These are phyloP conservation scores for Coemansia sp. DNA, from an alignment of 192 early-diverging fungal species.

Conservation along the genomic window DNA sequence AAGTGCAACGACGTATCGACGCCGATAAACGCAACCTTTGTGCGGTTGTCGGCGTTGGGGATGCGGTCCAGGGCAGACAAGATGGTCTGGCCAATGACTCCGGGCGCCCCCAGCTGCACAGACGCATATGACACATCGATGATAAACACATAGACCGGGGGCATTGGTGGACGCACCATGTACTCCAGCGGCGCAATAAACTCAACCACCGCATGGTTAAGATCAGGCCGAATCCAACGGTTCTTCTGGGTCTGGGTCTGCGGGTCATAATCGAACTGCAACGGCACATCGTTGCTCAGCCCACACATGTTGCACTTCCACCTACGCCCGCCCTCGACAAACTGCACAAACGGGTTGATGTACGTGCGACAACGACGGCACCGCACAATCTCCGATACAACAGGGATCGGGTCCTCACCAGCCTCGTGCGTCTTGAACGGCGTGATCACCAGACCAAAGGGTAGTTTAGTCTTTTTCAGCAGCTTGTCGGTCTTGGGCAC, in stretches of 20 bases:
- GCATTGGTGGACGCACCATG: constrained; percentile 97
- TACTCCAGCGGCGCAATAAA: constrained; percentile 96
- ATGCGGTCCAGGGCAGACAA: constrained; percentile 78
- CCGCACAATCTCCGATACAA: constrained; percentile 91
- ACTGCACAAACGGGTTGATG: constrained; percentile 94
- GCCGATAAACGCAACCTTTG: constrained; percentile 87
- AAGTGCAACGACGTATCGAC: constrained; percentile 89
- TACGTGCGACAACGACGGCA: constrained; percentile 95
- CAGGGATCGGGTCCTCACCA: constrained; percentile 72
- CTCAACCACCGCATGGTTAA: constrained; percentile 89
- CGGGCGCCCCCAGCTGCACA: constrained; percentile 81
- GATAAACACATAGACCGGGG: constrained; percentile 88
- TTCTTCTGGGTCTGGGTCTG: constrained; percentile 77
- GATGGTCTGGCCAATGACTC: constrained; percentile 76
- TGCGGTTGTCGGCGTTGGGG: constrained; percentile 85
- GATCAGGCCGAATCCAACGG: constrained; percentile 83
- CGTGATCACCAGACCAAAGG: constrained; percentile 87
- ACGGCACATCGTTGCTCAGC: constrained; percentile 84
- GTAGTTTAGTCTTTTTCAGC: constrained; percentile 84
- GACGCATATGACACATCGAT: constrained; percentile 94
- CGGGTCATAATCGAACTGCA: constrained; percentile 75
- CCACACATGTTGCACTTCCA: constrained; percentile 98
- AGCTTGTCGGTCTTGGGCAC: constrained; percentile 81
- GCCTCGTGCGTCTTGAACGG: constrained; percentile 60
- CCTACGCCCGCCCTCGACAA: constrained; percentile 91